These are phyloP conservation scores for Kodamaea kakaduensis DNA, from an alignment of 805 yeast species.

Conservation along the genomic window DNA sequence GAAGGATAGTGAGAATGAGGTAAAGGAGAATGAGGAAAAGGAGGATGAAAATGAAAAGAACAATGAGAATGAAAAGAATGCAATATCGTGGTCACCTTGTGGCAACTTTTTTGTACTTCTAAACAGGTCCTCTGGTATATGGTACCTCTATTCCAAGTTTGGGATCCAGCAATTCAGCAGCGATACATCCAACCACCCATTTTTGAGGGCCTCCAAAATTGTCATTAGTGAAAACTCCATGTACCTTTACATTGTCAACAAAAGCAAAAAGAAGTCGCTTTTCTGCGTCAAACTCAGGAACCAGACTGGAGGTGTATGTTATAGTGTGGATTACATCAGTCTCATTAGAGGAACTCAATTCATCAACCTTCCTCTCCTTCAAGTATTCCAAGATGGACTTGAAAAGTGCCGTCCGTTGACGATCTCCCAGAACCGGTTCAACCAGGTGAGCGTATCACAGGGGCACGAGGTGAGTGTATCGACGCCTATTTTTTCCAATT, in stretches of 20 bases:
- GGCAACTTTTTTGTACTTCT: conserved; percentile 30
- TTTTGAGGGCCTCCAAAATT: conserved; percentile 23
- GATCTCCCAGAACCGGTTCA: conserved; percentile 17
- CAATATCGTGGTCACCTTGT: conserved; percentile 30
- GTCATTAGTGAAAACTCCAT: conserved; percentile 26
- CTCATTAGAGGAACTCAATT: conserved; percentile 18
- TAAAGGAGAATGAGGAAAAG: too few relatives aligned
- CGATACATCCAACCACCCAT: conserved; percentile 11
- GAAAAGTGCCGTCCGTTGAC: conserved; percentile 18
- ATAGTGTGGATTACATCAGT: conserved; percentile 25
- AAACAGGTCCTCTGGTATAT: conserved; percentile 18
- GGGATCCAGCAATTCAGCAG: conserved; percentile 32
- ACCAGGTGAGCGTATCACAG: conserved; percentile 28
- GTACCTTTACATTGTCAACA: conserved; percentile 14
- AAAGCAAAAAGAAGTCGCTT: conserved; percentile 14
- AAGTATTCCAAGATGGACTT: conserved; percentile 26
- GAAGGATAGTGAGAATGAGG: too few relatives aligned
- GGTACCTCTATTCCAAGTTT: conserved; percentile 34
- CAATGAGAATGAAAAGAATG: too few relatives aligned
- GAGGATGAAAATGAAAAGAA: too few relatives aligned
- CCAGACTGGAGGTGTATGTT: conserved; percentile 15
- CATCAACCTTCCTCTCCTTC: conserved; percentile 28
- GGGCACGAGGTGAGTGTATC: conserved; percentile 28
- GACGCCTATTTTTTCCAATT: conserved; percentile 23
- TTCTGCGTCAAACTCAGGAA: conserved; percentile 22